Evolutionary conservation across 331 rosid genomes (phyloP), one percentile per base, ranked within the genome.

Genomic region (Acacia pycnantha): DNA sequence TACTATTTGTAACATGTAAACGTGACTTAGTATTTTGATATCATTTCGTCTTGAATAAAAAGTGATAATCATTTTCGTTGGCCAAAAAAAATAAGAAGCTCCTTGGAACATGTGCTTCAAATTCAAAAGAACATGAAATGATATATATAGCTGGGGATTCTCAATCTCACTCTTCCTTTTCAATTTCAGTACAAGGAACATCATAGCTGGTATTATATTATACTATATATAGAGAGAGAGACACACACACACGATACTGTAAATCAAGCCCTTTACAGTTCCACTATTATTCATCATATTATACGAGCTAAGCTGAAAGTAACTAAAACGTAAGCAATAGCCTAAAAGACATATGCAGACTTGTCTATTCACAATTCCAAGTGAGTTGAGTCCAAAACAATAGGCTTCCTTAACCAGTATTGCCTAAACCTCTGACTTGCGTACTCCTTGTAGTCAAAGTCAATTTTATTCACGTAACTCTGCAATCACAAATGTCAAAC

Each of bases 361-460:
- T 19, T 40, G 11, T 31, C 18, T 31, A 19, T 65, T 74, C 41
- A 6, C 13, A 51, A 56, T 12, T 18, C 71, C 73, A 16, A 50
- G 26, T 54, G 64, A 70, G 62, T 13, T 64, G 77, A 74, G 50
- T 79, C 84, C 86, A 88, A 62, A 40, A 89, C 27, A 47, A 70
- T 75, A 3, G 72, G 71, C 82, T 88, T 91, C 73, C 84, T 86
- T 81, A 84, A 27, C 89, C 86, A 31, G 77, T 88, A 91, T 74
- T 91, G 96, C 68, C 73, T 15, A 71, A 91, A 86, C 83, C 93
- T 86, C 88, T 91, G 96, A 76, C 86, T 86, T 3, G 92, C 93
- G 43, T 89, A 91, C 69, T 86, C 92, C 77, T 78, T 21, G 87
- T 90, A 89, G 83, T 91, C 92, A 53, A 91, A 91, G 27, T 91